phyloP scores from a whole-genome alignment of 768 basidiomycete species.

The Trichaptum fuscoviolaceum region DNA sequence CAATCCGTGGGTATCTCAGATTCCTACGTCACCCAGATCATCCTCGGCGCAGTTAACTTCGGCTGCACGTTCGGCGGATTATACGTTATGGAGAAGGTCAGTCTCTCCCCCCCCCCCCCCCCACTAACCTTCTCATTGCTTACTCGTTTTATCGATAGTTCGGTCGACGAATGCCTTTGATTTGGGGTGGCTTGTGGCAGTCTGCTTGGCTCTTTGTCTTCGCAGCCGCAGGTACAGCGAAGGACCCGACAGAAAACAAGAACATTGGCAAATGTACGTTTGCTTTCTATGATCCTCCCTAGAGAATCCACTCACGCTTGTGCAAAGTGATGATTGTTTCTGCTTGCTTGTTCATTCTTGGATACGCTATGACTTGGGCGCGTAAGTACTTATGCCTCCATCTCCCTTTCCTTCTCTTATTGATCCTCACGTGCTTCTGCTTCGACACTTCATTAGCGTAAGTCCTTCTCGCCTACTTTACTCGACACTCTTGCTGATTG shows the following conservation, averaged over 20 bases:
- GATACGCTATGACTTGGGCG: slow-evolving; percentile 68
- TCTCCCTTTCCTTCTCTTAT: not conserved
- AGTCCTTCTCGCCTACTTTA: not conserved
- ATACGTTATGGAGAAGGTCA: slow-evolving; percentile 62
- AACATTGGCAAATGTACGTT: slow-evolving; percentile 48
- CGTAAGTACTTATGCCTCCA: slow-evolving; percentile 27
- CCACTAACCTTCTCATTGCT: not conserved
- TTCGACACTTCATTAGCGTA: not conserved
- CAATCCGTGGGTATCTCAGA: slow-evolving; percentile 60
- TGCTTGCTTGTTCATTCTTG: slow-evolving; percentile 67
- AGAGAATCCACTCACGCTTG: not conserved
- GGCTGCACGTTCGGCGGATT: slow-evolving; percentile 67
- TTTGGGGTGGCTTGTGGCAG: slow-evolving; percentile 69
- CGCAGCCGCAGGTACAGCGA: slow-evolving; percentile 64
- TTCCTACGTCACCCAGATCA: slow-evolving; percentile 68
- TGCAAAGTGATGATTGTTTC: slow-evolving; percentile 54
- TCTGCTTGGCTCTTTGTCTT: slow-evolving; percentile 67
- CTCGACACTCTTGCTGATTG: no score
- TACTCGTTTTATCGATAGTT: slow-evolving; percentile 31
- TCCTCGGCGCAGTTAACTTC: slow-evolving; percentile 71
- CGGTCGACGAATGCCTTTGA: slow-evolving; percentile 59
- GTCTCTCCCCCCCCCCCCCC: slow-evolving; percentile 14
- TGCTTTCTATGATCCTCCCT: not conserved
- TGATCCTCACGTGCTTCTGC: not conserved
- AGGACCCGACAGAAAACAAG: slow-evolving; percentile 42